Evolutionary conservation across 2,329 filamentous ascomycete genomes (phyloP), one percentile per base, ranked within the genome.

Genomic region (Pestalotiopsis sp.): DNA sequence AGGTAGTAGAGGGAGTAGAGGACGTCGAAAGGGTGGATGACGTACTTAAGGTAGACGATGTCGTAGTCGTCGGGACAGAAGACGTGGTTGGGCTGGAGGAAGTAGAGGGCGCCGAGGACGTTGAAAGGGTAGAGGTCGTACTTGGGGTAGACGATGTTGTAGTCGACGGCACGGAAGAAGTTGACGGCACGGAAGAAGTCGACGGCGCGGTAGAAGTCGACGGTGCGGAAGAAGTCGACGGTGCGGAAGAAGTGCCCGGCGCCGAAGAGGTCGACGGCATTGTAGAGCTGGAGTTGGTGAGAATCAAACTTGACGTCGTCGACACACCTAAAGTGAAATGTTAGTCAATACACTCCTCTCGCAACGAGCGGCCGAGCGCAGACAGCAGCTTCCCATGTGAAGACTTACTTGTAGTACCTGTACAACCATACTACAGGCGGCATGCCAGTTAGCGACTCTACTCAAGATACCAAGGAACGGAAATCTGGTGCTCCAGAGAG

Each of bases 391-490:
- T 12, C 14, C 27, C 14, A 6, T 41, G 14, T 7, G 14, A 27
- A 14, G 17, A 64, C 62, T 52, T 45, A 64, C 62, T 27, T 45
- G 20, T 23, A 23, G 20, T 23, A 23, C 20, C 41, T 31, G 62
- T 64, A 52, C 62, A 64, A 3, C 62, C 62, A 64, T 64, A 64
- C 62, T 64, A 52, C 12, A 27, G 3, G 38, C 12, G 25, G 17
- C 11, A 20, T 25, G 39, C 12, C 9, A 17, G 14, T 25, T 31
- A 41, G 36, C 31, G 27, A 36, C 38, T 13, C 14, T n/a, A n/a
- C 7, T 62, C 23, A 38, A 23, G n/a, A 52, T 9, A 45, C 25
- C 23, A 36, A 39, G 23, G 27, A 1, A 13, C 5, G 17, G 6
- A 20, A 4, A n/a, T n/a, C 5, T 17, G 3, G 60, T 17, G 23